Evolutionary conservation across 768 basidiomycete species (phyloP).

Genomic region (Dentipellis fragilis): DNA sequence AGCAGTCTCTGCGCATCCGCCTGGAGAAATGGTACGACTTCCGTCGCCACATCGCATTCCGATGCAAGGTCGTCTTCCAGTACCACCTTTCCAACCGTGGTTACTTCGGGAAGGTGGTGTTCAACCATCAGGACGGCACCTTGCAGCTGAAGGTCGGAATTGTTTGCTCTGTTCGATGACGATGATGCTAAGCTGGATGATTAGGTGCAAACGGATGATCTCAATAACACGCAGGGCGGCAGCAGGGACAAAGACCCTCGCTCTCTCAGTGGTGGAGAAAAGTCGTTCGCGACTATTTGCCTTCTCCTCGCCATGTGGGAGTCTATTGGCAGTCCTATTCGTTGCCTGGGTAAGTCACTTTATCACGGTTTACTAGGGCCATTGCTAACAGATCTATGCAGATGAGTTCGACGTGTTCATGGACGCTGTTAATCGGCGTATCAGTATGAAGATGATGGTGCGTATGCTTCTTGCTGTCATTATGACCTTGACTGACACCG

Average conservation of each 20-base stretch:
- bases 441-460: constrained; percentile 95
- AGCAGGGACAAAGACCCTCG: constrained; percentile 72
- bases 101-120: constrained; percentile 82
- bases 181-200: neutral
- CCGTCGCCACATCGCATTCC: constrained; percentile 78
- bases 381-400: constrained; percentile 16
- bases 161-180: neutral
- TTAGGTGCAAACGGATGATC: constrained; percentile 80
- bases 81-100: constrained; percentile 78
- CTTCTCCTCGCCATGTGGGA: constrained; percentile 94
- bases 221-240: constrained; percentile 45
- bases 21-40: constrained; percentile 77
- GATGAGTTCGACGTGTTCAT: constrained; percentile 99
- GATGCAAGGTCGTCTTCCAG: constrained; percentile 76
- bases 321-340: constrained; percentile 84
- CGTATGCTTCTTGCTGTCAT: constrained; percentile 13
- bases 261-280: constrained; percentile 87
- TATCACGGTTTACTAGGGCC: neutral
- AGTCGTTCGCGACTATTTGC: constrained; percentile 94
- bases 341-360: constrained; percentile 65
- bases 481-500: constrained; percentile 3
- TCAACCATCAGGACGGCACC: constrained; percentile 63
- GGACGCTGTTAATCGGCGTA: constrained; percentile 85
- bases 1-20: constrained; percentile 54
- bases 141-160: constrained; percentile 50